Evolutionary conservation across 495 filamentous ascomycete species (phyloP).

Genomic region (Aspergillus coremiiformis): DNA sequence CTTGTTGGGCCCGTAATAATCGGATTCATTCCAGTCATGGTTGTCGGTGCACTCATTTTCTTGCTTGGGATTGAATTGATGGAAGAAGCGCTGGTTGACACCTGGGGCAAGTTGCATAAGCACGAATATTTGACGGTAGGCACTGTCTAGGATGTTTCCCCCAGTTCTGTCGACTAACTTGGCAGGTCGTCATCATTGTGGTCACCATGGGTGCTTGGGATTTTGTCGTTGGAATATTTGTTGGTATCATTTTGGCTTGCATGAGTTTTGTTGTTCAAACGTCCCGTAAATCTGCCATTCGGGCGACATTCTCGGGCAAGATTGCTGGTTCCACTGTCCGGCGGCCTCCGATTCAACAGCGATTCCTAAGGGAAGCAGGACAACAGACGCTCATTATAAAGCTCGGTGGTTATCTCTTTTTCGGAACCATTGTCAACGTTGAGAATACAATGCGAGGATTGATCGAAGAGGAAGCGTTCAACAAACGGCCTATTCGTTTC

Average conservation of each 20-base stretch:
- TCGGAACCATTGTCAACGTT: conserved; percentile 91
- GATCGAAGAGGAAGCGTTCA: conserved; percentile 75
- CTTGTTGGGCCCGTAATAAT: conserved; percentile 78
- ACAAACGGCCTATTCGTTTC: conserved; percentile 70
- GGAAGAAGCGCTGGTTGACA: conserved; percentile 77
- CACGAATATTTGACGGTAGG: conserved; percentile 83
- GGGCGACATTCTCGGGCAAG: conserved; percentile 77
- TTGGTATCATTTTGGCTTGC: conserved; percentile 87
- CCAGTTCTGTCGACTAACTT: conserved; percentile 13
- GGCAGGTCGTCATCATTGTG: conserved; percentile 78
- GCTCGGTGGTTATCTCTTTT: conserved; percentile 87
- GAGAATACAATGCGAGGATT: conserved; percentile 77
- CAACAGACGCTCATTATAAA: conserved; percentile 84
- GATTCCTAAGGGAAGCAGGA: conserved; percentile 77
- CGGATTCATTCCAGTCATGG: conserved; percentile 92
- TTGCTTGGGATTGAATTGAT: conserved; percentile 86
- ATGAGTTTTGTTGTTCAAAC: conserved; percentile 85
- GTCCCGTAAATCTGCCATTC: conserved; percentile 77
- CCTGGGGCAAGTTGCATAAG: conserved; percentile 73
- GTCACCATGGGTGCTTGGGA: conserved; percentile 94
- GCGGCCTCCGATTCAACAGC: conserved; percentile 79
- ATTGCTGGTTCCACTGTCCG: conserved; percentile 87
- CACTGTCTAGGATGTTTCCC: background rate
- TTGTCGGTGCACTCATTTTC: conserved; percentile 92
- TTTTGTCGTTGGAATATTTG: conserved; percentile 87